Percentiles rank a stretch among this genome's conserved stretches.
Conservation (phyloP, 2,329 filamentous ascomycete genomes). For the Cryphonectria naterciae region DNA sequence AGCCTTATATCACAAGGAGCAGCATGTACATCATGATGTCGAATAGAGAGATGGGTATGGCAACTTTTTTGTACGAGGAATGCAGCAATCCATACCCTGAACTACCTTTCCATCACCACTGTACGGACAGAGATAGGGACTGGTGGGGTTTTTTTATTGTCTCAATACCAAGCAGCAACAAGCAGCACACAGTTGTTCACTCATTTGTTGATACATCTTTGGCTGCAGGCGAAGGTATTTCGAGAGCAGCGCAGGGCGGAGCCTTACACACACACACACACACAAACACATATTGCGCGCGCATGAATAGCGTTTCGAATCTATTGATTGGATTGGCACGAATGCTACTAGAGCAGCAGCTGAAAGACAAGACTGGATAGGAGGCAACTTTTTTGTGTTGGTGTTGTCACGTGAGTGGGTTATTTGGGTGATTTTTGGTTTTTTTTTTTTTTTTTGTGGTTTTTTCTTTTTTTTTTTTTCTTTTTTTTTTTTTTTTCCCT, state of each 20-base stretch:
- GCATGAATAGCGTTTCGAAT: not conserved
- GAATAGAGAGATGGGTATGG: not conserved
- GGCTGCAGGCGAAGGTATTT: not conserved
- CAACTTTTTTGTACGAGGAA: not conserved
- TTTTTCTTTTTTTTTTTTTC: not conserved
- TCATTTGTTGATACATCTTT: not conserved
- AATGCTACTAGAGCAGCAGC: not conserved
- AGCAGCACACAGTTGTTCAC: not conserved
- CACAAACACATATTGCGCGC: not conserved
- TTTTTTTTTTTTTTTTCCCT: no score
- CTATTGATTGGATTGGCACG: not conserved
- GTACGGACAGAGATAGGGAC: not conserved
- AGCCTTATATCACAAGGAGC: not conserved
- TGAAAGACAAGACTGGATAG: not conserved
- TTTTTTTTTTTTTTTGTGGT: not conserved
- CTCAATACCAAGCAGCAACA: not conserved
- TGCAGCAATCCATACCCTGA: not conserved
- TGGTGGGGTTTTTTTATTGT: not conserved
- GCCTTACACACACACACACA: no score
- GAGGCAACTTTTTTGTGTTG: slow-evolving; percentile 10
- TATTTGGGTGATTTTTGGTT: not conserved
- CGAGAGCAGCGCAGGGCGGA: not conserved
- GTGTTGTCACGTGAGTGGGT: no score
- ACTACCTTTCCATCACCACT: not conserved
- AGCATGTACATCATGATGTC: not conserved